A percentile compares a stretch with the other conserved stretches of the same genome.
These are phyloP conservation scores for Ceratobasidium sp. DNA, from an alignment of 1,284 basidiomycete species.

Conservation along the genomic window DNA sequence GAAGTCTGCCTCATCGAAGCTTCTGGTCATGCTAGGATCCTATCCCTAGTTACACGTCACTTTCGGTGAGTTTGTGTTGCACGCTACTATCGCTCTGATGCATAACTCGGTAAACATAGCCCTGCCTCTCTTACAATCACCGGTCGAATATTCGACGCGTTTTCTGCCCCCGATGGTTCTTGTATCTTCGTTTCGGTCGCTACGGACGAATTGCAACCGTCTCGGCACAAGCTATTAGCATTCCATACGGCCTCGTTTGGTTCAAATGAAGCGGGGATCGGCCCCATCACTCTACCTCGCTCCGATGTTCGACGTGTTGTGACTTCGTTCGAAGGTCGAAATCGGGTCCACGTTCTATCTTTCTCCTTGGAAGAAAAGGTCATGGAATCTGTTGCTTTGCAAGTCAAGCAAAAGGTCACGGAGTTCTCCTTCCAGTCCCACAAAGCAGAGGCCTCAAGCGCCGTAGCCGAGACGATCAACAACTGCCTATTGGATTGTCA, in stretches of 20 bases:
- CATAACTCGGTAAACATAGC: neutral
- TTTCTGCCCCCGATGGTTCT: conserved; percentile 36
- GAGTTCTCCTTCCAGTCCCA: conserved; percentile 63
- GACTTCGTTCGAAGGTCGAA: conserved; percentile 64
- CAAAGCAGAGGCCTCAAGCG: neutral
- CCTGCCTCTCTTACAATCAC: neutral
- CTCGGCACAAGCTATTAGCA: conserved; percentile 54
- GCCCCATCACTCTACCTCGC: conserved; percentile 51
- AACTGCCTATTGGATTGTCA: conserved; percentile 70
- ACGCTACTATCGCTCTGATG: neutral
- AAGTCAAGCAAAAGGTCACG: conserved; percentile 67
- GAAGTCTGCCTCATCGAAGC: conserved; percentile 46
- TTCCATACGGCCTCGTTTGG: conserved; percentile 72
- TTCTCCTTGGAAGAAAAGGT: conserved; percentile 56
- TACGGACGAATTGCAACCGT: neutral
- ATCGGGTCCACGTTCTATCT: conserved; percentile 60
- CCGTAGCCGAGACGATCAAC: conserved; percentile 53
- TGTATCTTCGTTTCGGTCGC: conserved; percentile 20
- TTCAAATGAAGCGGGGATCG: conserved; percentile 60
- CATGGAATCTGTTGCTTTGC: conserved; percentile 61
- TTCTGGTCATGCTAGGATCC: conserved; percentile 40
- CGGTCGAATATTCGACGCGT: neutral
- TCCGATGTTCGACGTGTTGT: conserved; percentile 54
- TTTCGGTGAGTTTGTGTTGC: conserved; percentile 22
- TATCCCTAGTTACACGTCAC: conserved; percentile 31